Conservation (phyloP, 2,329 filamentous ascomycete genomes). For the Alternaria sp. region DNA sequence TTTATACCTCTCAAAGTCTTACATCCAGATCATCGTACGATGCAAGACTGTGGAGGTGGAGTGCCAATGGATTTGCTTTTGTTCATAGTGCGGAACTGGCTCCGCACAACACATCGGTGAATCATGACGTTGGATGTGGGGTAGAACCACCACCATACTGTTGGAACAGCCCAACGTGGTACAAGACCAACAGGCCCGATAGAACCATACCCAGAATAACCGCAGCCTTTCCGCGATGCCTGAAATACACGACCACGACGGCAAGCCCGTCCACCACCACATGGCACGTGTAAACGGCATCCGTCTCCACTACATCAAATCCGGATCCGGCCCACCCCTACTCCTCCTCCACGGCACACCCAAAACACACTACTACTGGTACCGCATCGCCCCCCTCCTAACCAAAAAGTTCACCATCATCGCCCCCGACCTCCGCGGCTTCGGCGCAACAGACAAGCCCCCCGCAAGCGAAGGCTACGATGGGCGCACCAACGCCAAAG, state of each 20-base stretch:
- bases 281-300: conserved; percentile 31
- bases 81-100: background rate
- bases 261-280: conserved; percentile 18
- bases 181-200: background rate
- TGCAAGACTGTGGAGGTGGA: background rate
- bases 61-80: background rate
- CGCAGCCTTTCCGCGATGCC: conserved; percentile 14
- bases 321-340: conserved; percentile 24
- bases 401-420: conserved; percentile 47
- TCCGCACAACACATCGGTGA: background rate
- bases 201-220: accelerated
- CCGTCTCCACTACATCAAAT: conserved; percentile 28
- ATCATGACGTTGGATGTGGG: background rate
- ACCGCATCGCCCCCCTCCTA: conserved; percentile 43
- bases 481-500: conserved; percentile 43
- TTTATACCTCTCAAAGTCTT: background rate
- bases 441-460: conserved; percentile 50
- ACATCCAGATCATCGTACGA: background rate
- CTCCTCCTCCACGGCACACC: conserved; percentile 32
- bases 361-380: conserved; percentile 45
- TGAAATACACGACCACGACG: conserved; percentile 25
- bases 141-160: background rate
- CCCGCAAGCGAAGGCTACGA: conserved; percentile 47
- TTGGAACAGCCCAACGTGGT: background rate
- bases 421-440: conserved; percentile 47